Conservation (phyloP, 805 yeast genomes). For the Kodamaea hsintzibuensis region DNA sequence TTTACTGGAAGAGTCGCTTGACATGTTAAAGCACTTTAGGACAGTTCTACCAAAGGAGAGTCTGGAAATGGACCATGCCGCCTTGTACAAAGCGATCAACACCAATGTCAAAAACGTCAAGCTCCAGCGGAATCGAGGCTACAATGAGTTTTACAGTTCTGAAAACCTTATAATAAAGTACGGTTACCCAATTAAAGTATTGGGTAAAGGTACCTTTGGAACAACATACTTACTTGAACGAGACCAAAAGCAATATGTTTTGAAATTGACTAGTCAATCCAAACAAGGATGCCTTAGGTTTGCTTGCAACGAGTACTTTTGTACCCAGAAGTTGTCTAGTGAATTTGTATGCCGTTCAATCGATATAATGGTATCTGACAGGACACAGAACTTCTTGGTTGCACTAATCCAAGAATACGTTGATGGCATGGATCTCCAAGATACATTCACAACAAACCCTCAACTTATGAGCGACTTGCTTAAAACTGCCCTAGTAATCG, state of each 20-base stretch:
- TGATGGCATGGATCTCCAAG: conserved; percentile 9
- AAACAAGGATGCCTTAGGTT: background rate
- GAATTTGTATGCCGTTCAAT: conserved; percentile 3
- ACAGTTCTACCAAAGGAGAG: background rate
- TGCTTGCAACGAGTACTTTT: conserved; percentile 2
- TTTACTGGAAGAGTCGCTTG: background rate
- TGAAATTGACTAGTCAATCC: conserved; percentile 1
- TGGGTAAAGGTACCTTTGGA: conserved; percentile 10
- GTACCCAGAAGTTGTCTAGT: background rate
- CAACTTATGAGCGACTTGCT: background rate
- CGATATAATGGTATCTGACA: conserved; percentile 4
- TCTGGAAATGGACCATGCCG: background rate
- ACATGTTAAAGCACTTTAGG: background rate
- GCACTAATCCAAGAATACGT: conserved; percentile 9
- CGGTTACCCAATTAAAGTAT: conserved; percentile 4
- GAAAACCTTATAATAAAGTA: conserved; percentile 1
- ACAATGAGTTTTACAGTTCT: background rate
- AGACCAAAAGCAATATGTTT: background rate
- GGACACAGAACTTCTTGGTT: background rate
- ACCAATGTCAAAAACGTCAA: background rate
- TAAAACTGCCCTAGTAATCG: background rate
- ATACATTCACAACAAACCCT: background rate
- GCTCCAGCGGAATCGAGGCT: background rate
- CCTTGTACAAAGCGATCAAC: background rate
- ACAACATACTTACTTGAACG: conserved; percentile 4